Conservation (phyloP, 2,329 filamentous ascomycete species). For the Akanthomyces muscarius region DNA sequence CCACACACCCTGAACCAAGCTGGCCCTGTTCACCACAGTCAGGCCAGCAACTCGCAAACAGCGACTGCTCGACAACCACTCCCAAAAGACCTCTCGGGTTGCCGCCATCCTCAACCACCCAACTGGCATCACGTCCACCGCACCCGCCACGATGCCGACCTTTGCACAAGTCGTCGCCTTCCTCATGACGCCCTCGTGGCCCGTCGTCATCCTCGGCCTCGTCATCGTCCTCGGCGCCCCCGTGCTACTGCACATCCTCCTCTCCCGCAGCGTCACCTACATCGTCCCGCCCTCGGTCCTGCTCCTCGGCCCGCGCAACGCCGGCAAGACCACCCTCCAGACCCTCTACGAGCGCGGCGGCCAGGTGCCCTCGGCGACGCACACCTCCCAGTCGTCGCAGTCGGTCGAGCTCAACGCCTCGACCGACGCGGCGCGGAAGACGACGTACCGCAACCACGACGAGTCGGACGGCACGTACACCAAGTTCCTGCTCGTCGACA, state of each 20-base stretch:
- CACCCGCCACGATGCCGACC: constrained; percentile 32
- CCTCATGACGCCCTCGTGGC: constrained; percentile 55
- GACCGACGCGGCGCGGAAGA: constrained; percentile 39
- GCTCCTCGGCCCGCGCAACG: constrained; percentile 73
- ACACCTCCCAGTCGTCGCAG: constrained; percentile 50
- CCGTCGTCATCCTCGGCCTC: constrained; percentile 64
- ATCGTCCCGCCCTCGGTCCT: constrained; percentile 71
- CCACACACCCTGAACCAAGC: neutral
- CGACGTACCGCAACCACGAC: constrained; percentile 54
- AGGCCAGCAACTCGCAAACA: neutral
- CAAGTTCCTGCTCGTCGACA: constrained; percentile 78
- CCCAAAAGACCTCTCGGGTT: neutral
- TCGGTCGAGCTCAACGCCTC: constrained; percentile 53
- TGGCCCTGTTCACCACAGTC: neutral
- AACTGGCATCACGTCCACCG: neutral
- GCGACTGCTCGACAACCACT: neutral
- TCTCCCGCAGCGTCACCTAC: constrained; percentile 63
- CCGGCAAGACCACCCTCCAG: constrained; percentile 85
- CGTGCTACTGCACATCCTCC: constrained; percentile 69
- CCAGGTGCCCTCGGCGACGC: constrained; percentile 37
- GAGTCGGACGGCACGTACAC: constrained; percentile 53
- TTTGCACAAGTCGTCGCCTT: constrained; percentile 44
- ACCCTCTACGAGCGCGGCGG: constrained; percentile 63
- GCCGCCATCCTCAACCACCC: neutral
- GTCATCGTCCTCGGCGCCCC: constrained; percentile 70